Evolutionary conservation across 1,139 yeast genomes (phyloP).

Genomic region (Sugiyamaella castrensis): DNA sequence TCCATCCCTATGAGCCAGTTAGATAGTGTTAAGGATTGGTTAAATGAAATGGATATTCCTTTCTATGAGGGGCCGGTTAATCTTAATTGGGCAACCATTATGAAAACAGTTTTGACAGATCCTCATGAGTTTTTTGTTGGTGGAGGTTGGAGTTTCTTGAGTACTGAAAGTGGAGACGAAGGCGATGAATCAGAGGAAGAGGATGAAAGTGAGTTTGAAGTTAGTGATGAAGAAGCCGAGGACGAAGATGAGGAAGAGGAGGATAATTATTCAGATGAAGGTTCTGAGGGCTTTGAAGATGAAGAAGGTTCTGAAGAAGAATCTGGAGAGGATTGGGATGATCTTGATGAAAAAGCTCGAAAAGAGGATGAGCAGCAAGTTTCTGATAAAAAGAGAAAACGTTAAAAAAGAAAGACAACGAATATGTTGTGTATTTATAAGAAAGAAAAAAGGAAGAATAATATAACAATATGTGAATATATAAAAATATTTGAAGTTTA

Average conservation of each 20-base stretch:
- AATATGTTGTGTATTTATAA: too few relatives aligned
- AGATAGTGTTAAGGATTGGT: slow-evolving; percentile 94
- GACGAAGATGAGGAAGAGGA: slow-evolving; percentile 33
- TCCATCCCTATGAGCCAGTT: slow-evolving; percentile 91
- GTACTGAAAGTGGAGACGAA: slow-evolving; percentile 49
- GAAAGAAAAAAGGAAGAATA: too few relatives aligned
- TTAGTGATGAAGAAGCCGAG: slow-evolving; percentile 33
- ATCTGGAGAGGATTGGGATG: slow-evolving; percentile 41
- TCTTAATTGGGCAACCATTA: slow-evolving; percentile 92
- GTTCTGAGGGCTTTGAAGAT: slow-evolving; percentile 21
- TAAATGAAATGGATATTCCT: slow-evolving; percentile 93
- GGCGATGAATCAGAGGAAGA: slow-evolving; percentile 48
- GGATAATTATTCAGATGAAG: slow-evolving; percentile 39
- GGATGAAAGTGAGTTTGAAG: slow-evolving; percentile 39
- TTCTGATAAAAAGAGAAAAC: slow-evolving; percentile 23
- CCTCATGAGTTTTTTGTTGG: slow-evolving; percentile 89
- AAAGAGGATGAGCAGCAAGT: slow-evolving; percentile 29
- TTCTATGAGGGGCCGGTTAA: slow-evolving; percentile 92
- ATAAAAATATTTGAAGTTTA: too few relatives aligned
- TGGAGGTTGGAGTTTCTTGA: slow-evolving; percentile 95
- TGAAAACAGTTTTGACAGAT: slow-evolving; percentile 90
- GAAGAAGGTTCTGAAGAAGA: slow-evolving; percentile 31
- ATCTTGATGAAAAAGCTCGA: slow-evolving; percentile 38
- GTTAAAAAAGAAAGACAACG: slow-evolving; percentile 9
- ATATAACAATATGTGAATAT: too few relatives aligned